phyloP scores from a whole-genome alignment of 768 basidiomycete genomes.

The Agrocybe chaxingu region DNA sequence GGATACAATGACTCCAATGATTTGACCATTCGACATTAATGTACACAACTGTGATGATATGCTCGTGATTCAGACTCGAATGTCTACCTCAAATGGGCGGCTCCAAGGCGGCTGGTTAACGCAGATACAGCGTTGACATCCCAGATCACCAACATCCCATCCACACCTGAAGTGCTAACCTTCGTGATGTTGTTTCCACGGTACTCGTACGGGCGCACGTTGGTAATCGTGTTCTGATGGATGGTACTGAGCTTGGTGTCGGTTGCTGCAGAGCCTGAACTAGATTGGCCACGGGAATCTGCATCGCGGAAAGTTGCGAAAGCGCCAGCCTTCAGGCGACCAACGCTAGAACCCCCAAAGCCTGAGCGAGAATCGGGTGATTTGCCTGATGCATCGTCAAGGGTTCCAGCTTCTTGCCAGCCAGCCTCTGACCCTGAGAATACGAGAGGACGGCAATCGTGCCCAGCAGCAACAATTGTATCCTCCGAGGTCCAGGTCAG shows the following conservation, averaged over 20 bases:
- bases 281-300: slow-evolving; percentile 68
- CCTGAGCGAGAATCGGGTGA: slow-evolving; percentile 43
- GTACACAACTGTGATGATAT: slow-evolving; percentile 1
- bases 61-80: slow-evolving; percentile 4
- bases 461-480: slow-evolving; percentile 85
- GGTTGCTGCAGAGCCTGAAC: slow-evolving; percentile 21
- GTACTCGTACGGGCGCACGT: slow-evolving; percentile 71
- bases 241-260: slow-evolving; percentile 85
- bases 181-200: slow-evolving; percentile 55
- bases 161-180: slow-evolving; percentile 91
- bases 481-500: slow-evolving; percentile 85
- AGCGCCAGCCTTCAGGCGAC: slow-evolving; percentile 87
- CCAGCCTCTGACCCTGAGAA: slow-evolving; percentile 74
- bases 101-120: slow-evolving; percentile 50
- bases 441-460: slow-evolving; percentile 94
- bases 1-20: slow-evolving; percentile 23
- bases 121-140: slow-evolving; percentile 56
- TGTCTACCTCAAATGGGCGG: slow-evolving; percentile 37
- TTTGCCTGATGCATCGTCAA: slow-evolving; percentile 75
- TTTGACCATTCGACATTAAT: slow-evolving; percentile 21
- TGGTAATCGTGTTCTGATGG: slow-evolving; percentile 99
- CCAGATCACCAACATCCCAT: slow-evolving; percentile 94
- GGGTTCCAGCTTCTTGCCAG: slow-evolving; percentile 77
- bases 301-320: slow-evolving; percentile 94
- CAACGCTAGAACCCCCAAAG: slow-evolving; percentile 46